Percentiles rank a stretch among this genome's conserved stretches.
These are phyloP conservation scores for Trichoderma sp. DNA, from an alignment of 2,329 filamentous ascomycete species.

Conservation along the genomic window DNA sequence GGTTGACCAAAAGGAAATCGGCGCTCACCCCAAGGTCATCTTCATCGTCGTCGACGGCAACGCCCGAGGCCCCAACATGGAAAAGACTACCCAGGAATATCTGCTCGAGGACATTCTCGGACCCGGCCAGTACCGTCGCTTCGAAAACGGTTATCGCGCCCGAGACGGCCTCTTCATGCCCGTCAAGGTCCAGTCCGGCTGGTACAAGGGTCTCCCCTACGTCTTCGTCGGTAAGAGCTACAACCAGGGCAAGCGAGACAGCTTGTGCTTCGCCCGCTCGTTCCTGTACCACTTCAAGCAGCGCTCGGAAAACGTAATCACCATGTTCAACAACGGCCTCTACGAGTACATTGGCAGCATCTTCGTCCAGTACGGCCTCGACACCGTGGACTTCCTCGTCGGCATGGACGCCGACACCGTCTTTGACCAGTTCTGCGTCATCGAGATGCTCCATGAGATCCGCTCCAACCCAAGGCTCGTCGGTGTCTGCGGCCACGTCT, in stretches of 20 bases:
- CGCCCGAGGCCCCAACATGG: conserved; percentile 50
- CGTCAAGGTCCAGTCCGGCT: conserved; percentile 47
- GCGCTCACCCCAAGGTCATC: conserved; percentile 47
- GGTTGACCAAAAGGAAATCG: conserved; percentile 48
- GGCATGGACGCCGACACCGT: conserved; percentile 55
- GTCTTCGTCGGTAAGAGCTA: conserved; percentile 53
- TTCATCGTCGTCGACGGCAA: conserved; percentile 54
- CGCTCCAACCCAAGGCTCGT: conserved; percentile 48
- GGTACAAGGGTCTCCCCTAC: conserved; percentile 50
- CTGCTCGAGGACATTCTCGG: conserved; percentile 51
- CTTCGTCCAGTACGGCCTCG: conserved; percentile 44
- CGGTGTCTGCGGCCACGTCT: conserved; percentile 53
- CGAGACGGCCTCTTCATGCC: conserved; percentile 52
- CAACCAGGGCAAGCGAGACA: conserved; percentile 55
- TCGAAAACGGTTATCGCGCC: conserved; percentile 50
- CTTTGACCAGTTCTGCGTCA: conserved; percentile 50
- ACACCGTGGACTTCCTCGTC: conserved; percentile 47
- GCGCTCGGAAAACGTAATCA: conserved; percentile 46
- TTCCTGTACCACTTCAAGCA: conserved; percentile 53
- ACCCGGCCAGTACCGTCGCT: conserved; percentile 38
- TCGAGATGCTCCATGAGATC: conserved; percentile 48
- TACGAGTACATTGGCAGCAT: conserved; percentile 47
- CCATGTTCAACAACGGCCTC: conserved; percentile 51
- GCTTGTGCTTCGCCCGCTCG: conserved; percentile 52
- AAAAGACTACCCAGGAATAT: conserved; percentile 52